Evolutionary conservation across 2,329 filamentous ascomycete species (phyloP), one percentile per base, ranked within the genome.

Genomic region (Zelopaecilomyces penicillatus): DNA sequence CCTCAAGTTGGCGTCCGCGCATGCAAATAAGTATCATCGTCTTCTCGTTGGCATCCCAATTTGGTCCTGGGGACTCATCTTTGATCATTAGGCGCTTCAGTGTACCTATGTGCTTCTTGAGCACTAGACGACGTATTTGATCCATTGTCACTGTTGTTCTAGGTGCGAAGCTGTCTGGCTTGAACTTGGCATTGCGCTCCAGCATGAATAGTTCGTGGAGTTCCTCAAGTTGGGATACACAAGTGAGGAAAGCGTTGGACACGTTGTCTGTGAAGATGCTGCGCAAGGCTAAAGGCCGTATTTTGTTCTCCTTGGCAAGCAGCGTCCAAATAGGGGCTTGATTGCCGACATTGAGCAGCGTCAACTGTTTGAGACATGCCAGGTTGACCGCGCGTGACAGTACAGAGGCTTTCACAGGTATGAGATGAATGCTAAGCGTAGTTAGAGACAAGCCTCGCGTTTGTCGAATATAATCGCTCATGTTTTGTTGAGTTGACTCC

Each of bases 261-360:
- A 82, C 79, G 50, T 83, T 75, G 54, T 85, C 81, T 0, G 79
- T 83, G 52, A 76, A 78, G 44, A 85, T 75, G 49, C 73, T 76
- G 40, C 70, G 67, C 36, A 85, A 59, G 0, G 72, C 67, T 35
- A 83, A 62, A 0, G 74, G 70, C 6, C 65, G 60, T 1, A 65
- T 53, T 41, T 68, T 68, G 56, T 82, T 78, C 52, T 80, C 69
- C 51, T 72, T 75, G 12, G 68, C 62, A 36, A 84, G 60, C 44
- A 75, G 60, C 2, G 67, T 64, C 81, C 81, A 85, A 49, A 84
- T 74, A 0, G 72, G 65, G 29, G 68, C 68, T 56, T 85, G 81
- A 5, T 73, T 66, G 2, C 81, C 81, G 12, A 83, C 79, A 49
- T 80, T 82, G 38, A 85, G 69, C 27, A 85, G 65, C 1, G 78